Conservation (phyloP, 257 asterid species). For the Henckelia pumila region DNA sequence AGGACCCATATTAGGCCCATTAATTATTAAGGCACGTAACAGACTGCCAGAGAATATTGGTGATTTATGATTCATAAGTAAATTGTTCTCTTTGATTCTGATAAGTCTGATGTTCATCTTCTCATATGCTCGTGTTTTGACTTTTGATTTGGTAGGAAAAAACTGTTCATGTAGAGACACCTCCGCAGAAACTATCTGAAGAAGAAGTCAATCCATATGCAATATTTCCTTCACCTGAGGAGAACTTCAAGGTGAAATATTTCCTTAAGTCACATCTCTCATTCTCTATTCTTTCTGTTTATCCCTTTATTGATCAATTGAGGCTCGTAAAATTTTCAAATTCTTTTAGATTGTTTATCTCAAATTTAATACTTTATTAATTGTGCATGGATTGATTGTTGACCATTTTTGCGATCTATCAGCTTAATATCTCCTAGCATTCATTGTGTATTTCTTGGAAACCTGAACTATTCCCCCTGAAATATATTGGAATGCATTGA, state of each 20-base stretch:
- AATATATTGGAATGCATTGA: too few species aligned
- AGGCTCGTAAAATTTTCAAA: background rate
- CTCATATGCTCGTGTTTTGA: slow-evolving; percentile 16
- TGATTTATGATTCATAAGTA: background rate
- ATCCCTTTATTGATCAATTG: background rate
- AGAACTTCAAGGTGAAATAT: slow-evolving; percentile 66
- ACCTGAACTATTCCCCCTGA: too few species aligned
- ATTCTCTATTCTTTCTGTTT: background rate
- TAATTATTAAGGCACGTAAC: too few species aligned
- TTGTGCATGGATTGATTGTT: background rate
- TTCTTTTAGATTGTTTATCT: background rate
- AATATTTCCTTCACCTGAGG: slow-evolving; percentile 79
- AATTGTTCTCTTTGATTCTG: background rate
- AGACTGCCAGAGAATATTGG: background rate
- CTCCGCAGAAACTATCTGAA: slow-evolving; percentile 60
- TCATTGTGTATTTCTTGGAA: background rate
- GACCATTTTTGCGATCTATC: too few species aligned
- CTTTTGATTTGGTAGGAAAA: slow-evolving; percentile 48
- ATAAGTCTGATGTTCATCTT: slow-evolving; percentile 6
- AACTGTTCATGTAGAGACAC: slow-evolving; percentile 47
- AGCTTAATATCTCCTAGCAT: background rate
- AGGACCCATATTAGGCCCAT: too few species aligned
- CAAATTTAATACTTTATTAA: too few species aligned
- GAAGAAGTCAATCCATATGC: slow-evolving; percentile 82
- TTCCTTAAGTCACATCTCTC: too few species aligned